Percentiles rank a stretch among this genome's conserved stretches.
Conservation (phyloP, 176 grass and related monocot species). For the Carex cristatella region DNA sequence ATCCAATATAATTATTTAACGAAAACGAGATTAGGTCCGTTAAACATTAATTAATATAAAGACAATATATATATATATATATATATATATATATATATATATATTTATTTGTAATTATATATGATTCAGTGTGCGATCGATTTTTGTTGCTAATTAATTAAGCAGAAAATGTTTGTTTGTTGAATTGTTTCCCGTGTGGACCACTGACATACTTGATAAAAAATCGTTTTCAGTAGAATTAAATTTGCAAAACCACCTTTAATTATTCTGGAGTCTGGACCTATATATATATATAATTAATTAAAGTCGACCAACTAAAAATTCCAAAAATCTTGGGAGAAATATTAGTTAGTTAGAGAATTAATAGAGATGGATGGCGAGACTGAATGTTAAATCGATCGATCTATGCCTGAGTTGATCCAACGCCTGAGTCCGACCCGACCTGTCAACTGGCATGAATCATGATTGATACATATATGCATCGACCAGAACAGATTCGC, state of each 20-base stretch:
- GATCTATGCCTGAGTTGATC: too few relatives aligned
- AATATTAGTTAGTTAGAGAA: not conserved
- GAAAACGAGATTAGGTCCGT: not conserved
- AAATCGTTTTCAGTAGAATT: not conserved
- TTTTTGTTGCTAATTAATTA: not conserved
- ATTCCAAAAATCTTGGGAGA: not conserved
- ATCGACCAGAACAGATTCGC: too few relatives aligned
- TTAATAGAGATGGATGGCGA: not conserved
- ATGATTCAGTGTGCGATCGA: not conserved
- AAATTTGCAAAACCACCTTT: not conserved
- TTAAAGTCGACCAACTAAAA: not conserved
- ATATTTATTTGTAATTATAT: not conserved
- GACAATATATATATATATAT: not conserved
- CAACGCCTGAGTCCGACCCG: too few relatives aligned
- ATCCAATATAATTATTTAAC: not conserved
- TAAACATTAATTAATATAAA: not conserved
- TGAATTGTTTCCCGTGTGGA: not conserved
- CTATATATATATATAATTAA: not conserved
- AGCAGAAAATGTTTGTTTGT: not conserved
- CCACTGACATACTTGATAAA: not conserved
- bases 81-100: too few relatives aligned
- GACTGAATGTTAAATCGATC: not conserved
- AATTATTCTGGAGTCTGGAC: not conserved
- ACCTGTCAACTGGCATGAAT: too few relatives aligned
- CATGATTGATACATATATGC: too few relatives aligned